Percentiles rank a stretch among this genome's conserved stretches.
These are phyloP conservation scores for Mediolabrus comicus DNA, from an alignment of 108 stramenopile species.

Conservation along the genomic window DNA sequence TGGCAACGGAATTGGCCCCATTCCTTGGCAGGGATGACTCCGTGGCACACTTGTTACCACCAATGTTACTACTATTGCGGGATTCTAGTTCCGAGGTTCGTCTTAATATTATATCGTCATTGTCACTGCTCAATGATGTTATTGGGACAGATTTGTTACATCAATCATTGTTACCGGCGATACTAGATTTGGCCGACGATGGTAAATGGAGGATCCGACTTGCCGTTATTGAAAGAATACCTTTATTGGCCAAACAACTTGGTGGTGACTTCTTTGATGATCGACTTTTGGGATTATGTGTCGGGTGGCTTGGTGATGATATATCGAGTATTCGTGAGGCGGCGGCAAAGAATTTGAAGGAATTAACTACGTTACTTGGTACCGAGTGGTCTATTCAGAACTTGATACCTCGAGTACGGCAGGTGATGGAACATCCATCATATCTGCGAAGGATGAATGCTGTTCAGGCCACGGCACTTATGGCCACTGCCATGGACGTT, in stretches of 20 bases:
- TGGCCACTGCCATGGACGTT: slow-evolving; percentile 77
- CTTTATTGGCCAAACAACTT: slow-evolving; percentile 91
- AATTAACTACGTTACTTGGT: slow-evolving; percentile 90
- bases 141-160: slow-evolving; percentile 92
- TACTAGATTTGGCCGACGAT: slow-evolving; percentile 95
- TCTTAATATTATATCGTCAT: slow-evolving; percentile 93
- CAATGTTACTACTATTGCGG: slow-evolving; percentile 90
- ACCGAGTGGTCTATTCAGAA: slow-evolving; percentile 87
- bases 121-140: slow-evolving; percentile 91
- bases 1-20: slow-evolving; percentile 92
- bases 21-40: slow-evolving; percentile 87
- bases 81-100: slow-evolving; percentile 94
- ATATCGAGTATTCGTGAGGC: slow-evolving; percentile 92
- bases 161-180: slow-evolving; percentile 95
- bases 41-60: slow-evolving; percentile 89
- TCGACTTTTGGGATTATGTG: slow-evolving; percentile 79
- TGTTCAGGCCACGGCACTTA: slow-evolving; percentile 80
- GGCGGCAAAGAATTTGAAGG: slow-evolving; percentile 85
- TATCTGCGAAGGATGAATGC: slow-evolving; percentile 92
- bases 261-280: slow-evolving; percentile 90
- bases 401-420: slow-evolving; percentile 83
- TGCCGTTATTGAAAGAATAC: slow-evolving; percentile 94
- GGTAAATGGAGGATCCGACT: slow-evolving; percentile 95
- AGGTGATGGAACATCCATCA: slow-evolving; percentile 69
- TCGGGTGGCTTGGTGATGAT: slow-evolving; percentile 93